Percentiles rank a stretch among this genome's conserved stretches.
These are phyloP conservation scores for Buddleja alternifolia DNA, from an alignment of 257 asterid genomes.

Conservation along the genomic window DNA sequence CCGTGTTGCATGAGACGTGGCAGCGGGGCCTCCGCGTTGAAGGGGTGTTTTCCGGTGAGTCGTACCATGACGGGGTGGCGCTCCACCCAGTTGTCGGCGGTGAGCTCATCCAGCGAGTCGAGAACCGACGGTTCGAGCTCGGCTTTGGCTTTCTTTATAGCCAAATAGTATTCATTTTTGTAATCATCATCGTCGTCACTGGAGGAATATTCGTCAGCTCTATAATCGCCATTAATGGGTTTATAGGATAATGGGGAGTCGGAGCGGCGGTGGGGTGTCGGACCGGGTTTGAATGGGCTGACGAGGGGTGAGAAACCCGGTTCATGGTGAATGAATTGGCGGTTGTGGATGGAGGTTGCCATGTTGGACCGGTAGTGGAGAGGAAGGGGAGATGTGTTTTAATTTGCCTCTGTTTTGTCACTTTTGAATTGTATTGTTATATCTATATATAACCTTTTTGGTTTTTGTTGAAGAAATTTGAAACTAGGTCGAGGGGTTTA, in stretches of 20 bases:
- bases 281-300: constrained; percentile 43
- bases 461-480: constrained; percentile 30
- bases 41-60: constrained; percentile 95
- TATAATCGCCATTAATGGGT: not conserved
- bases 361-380: constrained; percentile 41
- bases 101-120: constrained; percentile 67
- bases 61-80: constrained; percentile 80
- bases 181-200: constrained; percentile 54
- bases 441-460: not conserved
- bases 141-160: constrained; percentile 50
- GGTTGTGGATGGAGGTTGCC: constrained; percentile 83
- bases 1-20: constrained; percentile 87
- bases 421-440: not conserved
- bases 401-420: constrained; percentile 28
- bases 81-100: constrained; percentile 82
- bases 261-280: constrained; percentile 39
- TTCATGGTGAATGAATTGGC: constrained; percentile 56
- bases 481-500: constrained; percentile 31
- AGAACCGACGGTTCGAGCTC: constrained; percentile 68
- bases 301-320: constrained; percentile 35
- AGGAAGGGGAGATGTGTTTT: not conserved
- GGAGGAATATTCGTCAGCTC: constrained; percentile 52
- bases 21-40: constrained; percentile 89
- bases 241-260: constrained; percentile 47
- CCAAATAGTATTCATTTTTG: constrained; percentile 33